Evolutionary conservation across 176 grass and related monocot species (phyloP), one percentile per base, ranked within the genome.

Genomic region (Otatea glauca): DNA sequence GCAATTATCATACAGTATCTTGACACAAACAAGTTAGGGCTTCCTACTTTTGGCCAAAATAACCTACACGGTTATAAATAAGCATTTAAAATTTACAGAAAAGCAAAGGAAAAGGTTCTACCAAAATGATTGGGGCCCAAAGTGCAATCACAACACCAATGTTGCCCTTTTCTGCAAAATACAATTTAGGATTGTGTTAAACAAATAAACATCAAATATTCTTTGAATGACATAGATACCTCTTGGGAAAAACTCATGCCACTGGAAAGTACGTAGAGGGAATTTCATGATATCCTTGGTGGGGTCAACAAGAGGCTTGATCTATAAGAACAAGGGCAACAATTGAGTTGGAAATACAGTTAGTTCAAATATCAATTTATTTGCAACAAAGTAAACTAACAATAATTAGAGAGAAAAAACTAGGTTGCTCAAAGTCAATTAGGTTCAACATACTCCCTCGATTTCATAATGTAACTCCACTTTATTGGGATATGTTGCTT

Each of bases 171-270:
- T 69, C 95, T 98, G 92, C 59, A 92, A 56, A 51, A 88, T 29
- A 85, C 15, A 24, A 50, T 23, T 74, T 60, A 70, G 67, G 54
- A 50, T 80, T 61, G 21, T 85, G 85, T 76, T 14, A 87, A 66
- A 81, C 8, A 41, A 91, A 85, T 44, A 45, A 49, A 14, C 32
- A 87, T 18, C 21, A 83, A 45, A 83, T 47, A 24, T 25, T 53
- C 42, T 81, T 72, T 32, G 48, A 35, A 76, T 62, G 53, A 70
- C 37, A 70, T 68, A 86, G 45, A 84, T 98, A 98, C 95, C 95
- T 90, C 81, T 90, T 56, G 95, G 95, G 81, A 98, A 98, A 86
- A 98, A 98, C 37, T 98, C 95, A 74, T 98, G 95, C 95, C 95
- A 98, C 48, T 56, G 87, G 67, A 82, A 98, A 51, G 80, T 93